These are phyloP conservation scores for Nemania sp. DNA, from an alignment of 2,329 filamentous ascomycete genomes.

Conservation along the genomic window DNA sequence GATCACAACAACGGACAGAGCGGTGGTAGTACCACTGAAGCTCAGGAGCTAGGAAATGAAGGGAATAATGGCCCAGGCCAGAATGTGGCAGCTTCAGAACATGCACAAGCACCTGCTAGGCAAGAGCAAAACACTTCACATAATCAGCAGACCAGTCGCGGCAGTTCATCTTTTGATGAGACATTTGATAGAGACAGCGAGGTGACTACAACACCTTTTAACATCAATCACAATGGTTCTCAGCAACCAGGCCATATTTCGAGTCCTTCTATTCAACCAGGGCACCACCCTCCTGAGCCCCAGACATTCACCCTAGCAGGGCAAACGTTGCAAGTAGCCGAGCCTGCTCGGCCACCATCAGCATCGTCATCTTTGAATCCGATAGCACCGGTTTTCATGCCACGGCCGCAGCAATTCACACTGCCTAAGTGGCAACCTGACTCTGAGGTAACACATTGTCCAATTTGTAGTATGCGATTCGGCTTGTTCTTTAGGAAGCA, in stretches of 20 bases:
- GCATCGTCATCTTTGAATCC: constrained; percentile 30
- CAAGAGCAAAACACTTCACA: neutral
- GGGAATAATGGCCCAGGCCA: neutral
- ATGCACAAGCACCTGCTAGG: neutral
- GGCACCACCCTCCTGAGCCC: neutral
- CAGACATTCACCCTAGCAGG: neutral
- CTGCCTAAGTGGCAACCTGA: constrained; percentile 91
- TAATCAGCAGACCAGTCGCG: constrained; percentile 1
- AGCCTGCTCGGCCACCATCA: neutral
- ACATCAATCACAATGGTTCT: neutral
- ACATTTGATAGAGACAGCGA: constrained; percentile 3
- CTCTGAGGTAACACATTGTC: constrained; percentile 82
- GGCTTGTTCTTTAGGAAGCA: constrained; percentile 90
- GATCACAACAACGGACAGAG: constrained; percentile 2
- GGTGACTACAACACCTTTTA: neutral
- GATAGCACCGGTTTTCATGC: constrained; percentile 31
- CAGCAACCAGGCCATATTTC: neutral
- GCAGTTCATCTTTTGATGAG: neutral
- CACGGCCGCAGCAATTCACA: constrained; percentile 54
- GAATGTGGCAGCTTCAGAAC: neutral
- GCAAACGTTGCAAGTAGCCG: neutral
- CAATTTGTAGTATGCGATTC: constrained; percentile 84
- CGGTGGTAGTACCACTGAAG: neutral
- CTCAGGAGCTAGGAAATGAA: neutral
- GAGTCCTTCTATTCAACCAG: neutral